Conservation (phyloP, 345 rosid species). For the Melaleuca alternifolia region DNA sequence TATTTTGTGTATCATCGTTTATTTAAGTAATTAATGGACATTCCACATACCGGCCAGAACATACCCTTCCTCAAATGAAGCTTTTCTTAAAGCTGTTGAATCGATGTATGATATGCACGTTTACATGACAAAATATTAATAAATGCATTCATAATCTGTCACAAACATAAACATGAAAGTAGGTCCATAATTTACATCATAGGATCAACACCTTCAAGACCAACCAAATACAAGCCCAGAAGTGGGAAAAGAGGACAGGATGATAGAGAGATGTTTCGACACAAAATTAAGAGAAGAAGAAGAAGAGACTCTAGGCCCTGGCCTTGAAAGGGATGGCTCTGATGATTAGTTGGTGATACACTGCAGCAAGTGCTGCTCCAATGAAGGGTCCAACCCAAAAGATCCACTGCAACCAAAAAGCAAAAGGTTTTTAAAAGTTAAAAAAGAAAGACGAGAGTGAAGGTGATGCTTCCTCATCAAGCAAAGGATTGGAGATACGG, state of each 20-base stretch:
- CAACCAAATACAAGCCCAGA: not conserved
- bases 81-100: not conserved
- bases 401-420: slow-evolving; percentile 14
- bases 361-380: slow-evolving; percentile 20
- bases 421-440: not conserved
- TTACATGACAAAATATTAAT: not conserved
- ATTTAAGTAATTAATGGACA: not conserved
- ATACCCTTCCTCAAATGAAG: not conserved
- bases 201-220: not conserved
- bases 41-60: not conserved
- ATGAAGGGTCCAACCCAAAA: slow-evolving; percentile 24
- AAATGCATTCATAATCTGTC: not conserved
- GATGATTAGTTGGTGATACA: slow-evolving; percentile 20
- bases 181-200: not conserved
- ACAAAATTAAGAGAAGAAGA: not conserved
- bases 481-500: not conserved
- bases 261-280: not conserved
- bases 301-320: not conserved
- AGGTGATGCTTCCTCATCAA: not conserved
- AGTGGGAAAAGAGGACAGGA: not conserved
- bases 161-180: not conserved
- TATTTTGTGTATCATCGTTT: not conserved
- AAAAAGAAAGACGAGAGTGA: not conserved
- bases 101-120: not conserved
- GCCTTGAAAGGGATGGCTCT: slow-evolving; percentile 21